These are phyloP conservation scores for Hypoxylon sp. DNA, from an alignment of 2,329 filamentous ascomycete species.

Conservation along the genomic window DNA sequence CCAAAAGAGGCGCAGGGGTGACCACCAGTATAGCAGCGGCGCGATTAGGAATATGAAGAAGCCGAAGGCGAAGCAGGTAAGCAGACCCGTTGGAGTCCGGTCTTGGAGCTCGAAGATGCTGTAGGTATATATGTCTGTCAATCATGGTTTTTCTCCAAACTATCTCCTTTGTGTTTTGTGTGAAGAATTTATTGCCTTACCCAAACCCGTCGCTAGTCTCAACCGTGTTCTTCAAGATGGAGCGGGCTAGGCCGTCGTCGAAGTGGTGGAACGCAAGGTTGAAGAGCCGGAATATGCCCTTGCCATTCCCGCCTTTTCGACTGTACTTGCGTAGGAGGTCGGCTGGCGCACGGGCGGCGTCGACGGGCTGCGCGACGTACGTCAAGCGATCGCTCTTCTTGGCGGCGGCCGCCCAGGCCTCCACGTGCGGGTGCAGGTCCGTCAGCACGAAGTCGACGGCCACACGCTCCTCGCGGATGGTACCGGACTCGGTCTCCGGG, in stretches of 20 bases:
- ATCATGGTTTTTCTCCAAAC: neutral
- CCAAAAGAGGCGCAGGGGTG: conserved; percentile 71
- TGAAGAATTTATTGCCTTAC: conserved; percentile 51
- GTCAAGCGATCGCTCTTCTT: conserved; percentile 68
- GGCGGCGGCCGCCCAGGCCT: conserved; percentile 70
- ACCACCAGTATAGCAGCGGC: conserved; percentile 68
- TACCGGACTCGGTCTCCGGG: conserved; percentile 1
- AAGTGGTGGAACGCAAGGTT: conserved; percentile 86
- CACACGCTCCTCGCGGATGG: conserved; percentile 20
- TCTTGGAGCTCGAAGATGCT: conserved; percentile 82
- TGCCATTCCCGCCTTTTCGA: conserved; percentile 48
- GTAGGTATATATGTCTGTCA: neutral
- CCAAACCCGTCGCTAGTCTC: conserved; percentile 76
- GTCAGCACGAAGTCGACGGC: conserved; percentile 74
- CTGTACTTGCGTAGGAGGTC: conserved; percentile 59
- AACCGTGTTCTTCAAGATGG: conserved; percentile 75
- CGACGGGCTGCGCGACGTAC: conserved; percentile 73
- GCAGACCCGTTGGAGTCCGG: conserved; percentile 67
- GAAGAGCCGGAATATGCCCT: conserved; percentile 76
- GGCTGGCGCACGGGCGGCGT: conserved; percentile 73
- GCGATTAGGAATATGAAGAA: conserved; percentile 66
- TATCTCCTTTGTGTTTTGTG: neutral
- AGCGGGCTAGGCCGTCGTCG: conserved; percentile 71
- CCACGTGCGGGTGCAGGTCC: conserved; percentile 75
- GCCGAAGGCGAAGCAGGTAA: conserved; percentile 68